Evolutionary conservation across 2,329 filamentous ascomycete genomes (phyloP), one percentile per base, ranked within the genome.

Genomic region (Fusarium irregulare): DNA sequence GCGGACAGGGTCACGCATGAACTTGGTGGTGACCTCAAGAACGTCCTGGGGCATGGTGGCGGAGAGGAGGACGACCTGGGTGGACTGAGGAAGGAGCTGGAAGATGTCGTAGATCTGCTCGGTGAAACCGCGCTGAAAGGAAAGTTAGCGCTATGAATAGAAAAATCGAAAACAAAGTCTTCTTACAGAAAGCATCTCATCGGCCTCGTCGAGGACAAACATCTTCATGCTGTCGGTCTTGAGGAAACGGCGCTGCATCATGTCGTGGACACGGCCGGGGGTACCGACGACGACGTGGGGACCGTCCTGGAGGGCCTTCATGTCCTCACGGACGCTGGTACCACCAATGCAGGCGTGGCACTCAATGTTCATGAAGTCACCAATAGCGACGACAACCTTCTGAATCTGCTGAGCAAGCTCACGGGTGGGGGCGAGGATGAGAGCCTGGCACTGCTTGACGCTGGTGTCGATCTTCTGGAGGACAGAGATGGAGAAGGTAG

Each of bases 91-190:
- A 58, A 99, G 92, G 68, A 98, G 93, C 86, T 97, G 95, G 91
- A 98, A 99, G 86, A 99, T 97, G 84, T 99, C 96, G 89, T 99
- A 99, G 87, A 99, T 99, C 88, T 99, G 96, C 88, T 99, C 96
- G 78, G 94, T 97, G 91, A 99, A 99, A 88, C 96, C 96, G 80
- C 95, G 95, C 89, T 93, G 73, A 27, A 78, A 56, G 40, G 28
- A 53, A 47, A 73, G 79, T 86, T 78, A 85, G 81, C 40, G 16
- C n/a, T 13, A 46, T 18, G 25, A 28, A 51, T 4, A 42, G 6
- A 14, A 40, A 14, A 13, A 25, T n/a, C 12, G 12, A 13, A 44
- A 21, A 20, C 16, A 14, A 32, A 18, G 40, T 37, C 45, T 68
- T 85, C 89, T 81, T 84, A 92, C 89, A 81, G 93, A 97, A 86